These are phyloP conservation scores for Tylopilus orsonianus DNA, from an alignment of 1,284 basidiomycete genomes.

Conservation along the genomic window DNA sequence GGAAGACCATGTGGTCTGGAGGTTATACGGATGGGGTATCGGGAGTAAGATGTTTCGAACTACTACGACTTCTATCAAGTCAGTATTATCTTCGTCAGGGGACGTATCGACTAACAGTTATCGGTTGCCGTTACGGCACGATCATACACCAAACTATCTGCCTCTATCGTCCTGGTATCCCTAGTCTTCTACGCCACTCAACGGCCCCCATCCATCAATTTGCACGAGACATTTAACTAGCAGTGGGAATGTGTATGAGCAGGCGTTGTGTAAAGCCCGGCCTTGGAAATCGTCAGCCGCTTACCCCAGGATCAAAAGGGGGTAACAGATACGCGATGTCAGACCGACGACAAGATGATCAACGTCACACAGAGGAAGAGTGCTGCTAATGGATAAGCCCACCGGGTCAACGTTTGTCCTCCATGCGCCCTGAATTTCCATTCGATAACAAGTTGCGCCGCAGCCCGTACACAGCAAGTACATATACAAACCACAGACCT, in stretches of 20 bases:
- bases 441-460: too few species aligned
- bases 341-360: not conserved
- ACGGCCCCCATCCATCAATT: not conserved
- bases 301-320: not conserved
- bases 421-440: too few species aligned
- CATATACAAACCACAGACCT: too few species aligned
- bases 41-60: not conserved
- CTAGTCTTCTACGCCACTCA: not conserved
- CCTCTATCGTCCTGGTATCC: not conserved
- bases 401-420: too few species aligned
- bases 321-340: not conserved
- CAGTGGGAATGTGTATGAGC: not conserved
- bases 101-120: not conserved
- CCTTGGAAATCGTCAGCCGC: not conserved
- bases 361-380: not conserved
- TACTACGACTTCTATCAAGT: too few species aligned
- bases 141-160: not conserved
- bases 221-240: not conserved
- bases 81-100: not conserved
- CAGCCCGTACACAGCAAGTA: too few species aligned
- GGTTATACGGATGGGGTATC: not conserved
- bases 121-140: conserved; percentile 2
- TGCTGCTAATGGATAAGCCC: too few species aligned
- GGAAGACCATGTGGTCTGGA: conserved; percentile 2
- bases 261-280: not conserved